phyloP scores from a whole-genome alignment of 495 filamentous ascomycete species.

The Antarctomyces pellizariae region DNA sequence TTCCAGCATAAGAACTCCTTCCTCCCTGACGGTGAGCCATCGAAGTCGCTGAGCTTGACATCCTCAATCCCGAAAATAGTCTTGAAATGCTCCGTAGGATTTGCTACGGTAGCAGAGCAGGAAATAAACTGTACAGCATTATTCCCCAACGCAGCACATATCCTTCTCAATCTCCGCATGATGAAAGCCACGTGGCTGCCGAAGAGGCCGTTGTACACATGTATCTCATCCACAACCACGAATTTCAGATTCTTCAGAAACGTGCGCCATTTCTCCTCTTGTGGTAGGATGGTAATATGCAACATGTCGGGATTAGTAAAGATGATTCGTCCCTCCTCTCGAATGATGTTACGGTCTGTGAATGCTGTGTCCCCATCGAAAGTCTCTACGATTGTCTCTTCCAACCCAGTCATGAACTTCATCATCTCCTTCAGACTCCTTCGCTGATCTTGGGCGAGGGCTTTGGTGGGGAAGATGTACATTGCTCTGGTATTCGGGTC shows the following conservation, averaged over 20 bases:
- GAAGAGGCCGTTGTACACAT: slow-evolving; percentile 91
- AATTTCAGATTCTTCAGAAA: slow-evolving; percentile 79
- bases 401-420: slow-evolving; percentile 51
- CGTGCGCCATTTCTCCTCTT: slow-evolving; percentile 70
- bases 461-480: slow-evolving; percentile 98
- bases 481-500: slow-evolving; percentile 61
- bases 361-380: slow-evolving; percentile 92
- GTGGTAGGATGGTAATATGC: slow-evolving; percentile 79
- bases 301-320: slow-evolving; percentile 99
- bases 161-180: slow-evolving; percentile 72
- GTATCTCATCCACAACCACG: slow-evolving; percentile 62
- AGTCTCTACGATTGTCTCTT: slow-evolving; percentile 61
- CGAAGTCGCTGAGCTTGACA: slow-evolving; percentile 62
- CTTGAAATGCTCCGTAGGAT: slow-evolving; percentile 79
- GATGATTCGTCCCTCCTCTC: slow-evolving; percentile 78
- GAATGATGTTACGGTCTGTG: slow-evolving; percentile 48
- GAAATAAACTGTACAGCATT: slow-evolving; percentile 77
- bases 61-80: slow-evolving; percentile 73
- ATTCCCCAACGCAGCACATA: slow-evolving; percentile 86
- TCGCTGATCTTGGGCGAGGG: slow-evolving; percentile 83
- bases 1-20: slow-evolving; percentile 99
- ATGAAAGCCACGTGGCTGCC: slow-evolving; percentile 86
- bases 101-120: slow-evolving; percentile 91
- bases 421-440: slow-evolving; percentile 73
- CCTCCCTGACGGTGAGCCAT: slow-evolving; percentile 77